Percentiles rank a stretch among this genome's conserved stretches.
Evolutionary conservation across 768 basidiomycete species (phyloP).

Genomic region (Russula earlei): DNA sequence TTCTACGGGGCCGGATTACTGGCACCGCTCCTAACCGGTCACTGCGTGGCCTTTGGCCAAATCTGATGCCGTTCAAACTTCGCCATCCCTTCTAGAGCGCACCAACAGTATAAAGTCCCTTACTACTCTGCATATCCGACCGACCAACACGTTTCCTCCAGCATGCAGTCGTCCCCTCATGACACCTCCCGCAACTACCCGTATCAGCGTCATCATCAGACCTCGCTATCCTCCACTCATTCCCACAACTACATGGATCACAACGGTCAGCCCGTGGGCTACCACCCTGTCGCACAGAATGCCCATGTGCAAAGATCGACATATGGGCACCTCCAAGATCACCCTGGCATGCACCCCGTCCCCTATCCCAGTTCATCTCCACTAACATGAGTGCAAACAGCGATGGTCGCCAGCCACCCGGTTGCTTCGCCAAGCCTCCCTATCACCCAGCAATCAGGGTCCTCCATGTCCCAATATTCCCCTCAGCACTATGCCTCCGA

Average conservation of each 20-base stretch:
- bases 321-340: constrained; percentile 9
- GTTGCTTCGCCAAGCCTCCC: neutral
- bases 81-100: constrained; percentile 2
- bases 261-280: neutral
- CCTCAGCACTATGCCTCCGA: constrained; percentile 10
- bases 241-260: constrained; percentile 3
- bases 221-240: constrained; percentile 4
- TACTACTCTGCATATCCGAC: neutral
- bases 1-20: constrained; percentile 9
- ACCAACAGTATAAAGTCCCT: constrained; percentile 14
- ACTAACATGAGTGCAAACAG: neutral
- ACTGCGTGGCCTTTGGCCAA: constrained; percentile 7
- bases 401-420: neutral
- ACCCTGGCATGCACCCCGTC: neutral
- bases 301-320: constrained; percentile 4
- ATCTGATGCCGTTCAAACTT: constrained; percentile 17
- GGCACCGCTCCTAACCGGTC: constrained; percentile 12
- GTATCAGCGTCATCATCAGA: constrained; percentile 11
- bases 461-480: constrained; percentile 6
- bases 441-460: constrained; percentile 13
- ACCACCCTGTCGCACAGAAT: neutral
- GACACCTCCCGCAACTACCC: constrained; percentile 9
- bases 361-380: neutral
- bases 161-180: constrained; percentile 16
- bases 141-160: constrained; percentile 7